Conservation (phyloP, 139 green algal species). For the Marvania coccoides region DNA sequence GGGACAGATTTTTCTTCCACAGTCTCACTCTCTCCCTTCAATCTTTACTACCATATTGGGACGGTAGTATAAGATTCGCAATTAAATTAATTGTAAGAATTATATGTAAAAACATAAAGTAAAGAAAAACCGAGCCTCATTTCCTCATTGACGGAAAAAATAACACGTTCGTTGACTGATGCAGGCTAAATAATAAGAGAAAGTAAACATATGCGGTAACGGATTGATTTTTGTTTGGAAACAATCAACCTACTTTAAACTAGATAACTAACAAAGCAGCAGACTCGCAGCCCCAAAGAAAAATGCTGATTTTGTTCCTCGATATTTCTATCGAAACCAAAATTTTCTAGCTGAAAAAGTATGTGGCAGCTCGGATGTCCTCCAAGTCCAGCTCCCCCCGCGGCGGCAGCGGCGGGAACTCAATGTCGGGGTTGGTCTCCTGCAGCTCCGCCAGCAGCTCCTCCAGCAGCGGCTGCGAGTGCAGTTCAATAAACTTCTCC, state of each 20-base stretch:
- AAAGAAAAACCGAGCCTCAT: no score
- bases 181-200: no score
- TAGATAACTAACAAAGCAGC: neutral
- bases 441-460: slow-evolving; percentile 57
- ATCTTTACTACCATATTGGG: no score
- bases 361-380: slow-evolving; percentile 50
- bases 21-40: no score
- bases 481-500: slow-evolving; percentile 81
- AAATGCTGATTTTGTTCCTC: neutral
- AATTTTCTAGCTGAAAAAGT: slow-evolving; percentile 75
- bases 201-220: no score
- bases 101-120: no score
- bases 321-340: neutral
- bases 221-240: no score
- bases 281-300: neutral
- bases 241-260: neutral
- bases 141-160: no score
- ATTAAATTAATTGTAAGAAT: no score
- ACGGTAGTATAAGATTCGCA: no score
- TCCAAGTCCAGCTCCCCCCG: slow-evolving; percentile 66
- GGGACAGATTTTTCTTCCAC: no score
- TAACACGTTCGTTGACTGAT: no score
- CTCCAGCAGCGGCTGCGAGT: slow-evolving; percentile 74
- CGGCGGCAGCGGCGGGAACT: slow-evolving; percentile 57
- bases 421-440: slow-evolving; percentile 29